phyloP scores from a whole-genome alignment of 805 yeast species.

The Saturnispora dispora region DNA sequence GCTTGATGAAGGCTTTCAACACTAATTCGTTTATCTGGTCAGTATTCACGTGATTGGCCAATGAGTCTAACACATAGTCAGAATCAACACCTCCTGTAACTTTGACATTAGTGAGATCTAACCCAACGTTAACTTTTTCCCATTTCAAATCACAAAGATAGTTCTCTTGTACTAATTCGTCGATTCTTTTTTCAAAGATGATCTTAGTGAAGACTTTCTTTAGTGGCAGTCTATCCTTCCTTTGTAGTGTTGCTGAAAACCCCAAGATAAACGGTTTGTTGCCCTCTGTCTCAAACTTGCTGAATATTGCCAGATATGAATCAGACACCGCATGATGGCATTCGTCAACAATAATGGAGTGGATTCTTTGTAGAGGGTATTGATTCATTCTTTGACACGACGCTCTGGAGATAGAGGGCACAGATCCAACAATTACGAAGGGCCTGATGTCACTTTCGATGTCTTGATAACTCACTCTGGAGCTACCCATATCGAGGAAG shows the following conservation, averaged over 20 bases:
- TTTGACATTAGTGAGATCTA: constrained; percentile 22
- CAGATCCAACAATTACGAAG: constrained; percentile 62
- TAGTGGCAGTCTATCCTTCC: constrained; percentile 63
- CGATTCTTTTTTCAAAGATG: constrained; percentile 56
- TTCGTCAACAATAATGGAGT: constrained; percentile 77
- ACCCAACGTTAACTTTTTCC: constrained; percentile 42
- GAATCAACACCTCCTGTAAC: constrained; percentile 19
- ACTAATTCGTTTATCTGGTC: constrained; percentile 47
- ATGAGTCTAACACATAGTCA: constrained; percentile 46
- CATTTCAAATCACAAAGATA: constrained; percentile 66
- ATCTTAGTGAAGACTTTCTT: constrained; percentile 59
- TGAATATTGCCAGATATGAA: constrained; percentile 50
- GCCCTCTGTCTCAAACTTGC: constrained; percentile 39
- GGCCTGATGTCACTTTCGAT: constrained; percentile 16
- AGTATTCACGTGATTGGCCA: constrained; percentile 49
- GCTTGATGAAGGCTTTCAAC: constrained; percentile 41
- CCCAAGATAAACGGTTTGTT: constrained; percentile 55
- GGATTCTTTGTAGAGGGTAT: constrained; percentile 52
- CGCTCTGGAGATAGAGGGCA: constrained; percentile 48
- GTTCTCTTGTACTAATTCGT: constrained; percentile 56
- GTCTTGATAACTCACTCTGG: constrained; percentile 28
- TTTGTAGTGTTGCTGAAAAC: constrained; percentile 77
- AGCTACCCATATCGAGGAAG: constrained; percentile 56
- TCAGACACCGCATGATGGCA: constrained; percentile 84
- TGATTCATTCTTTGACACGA: constrained; percentile 34